Conservation (phyloP, 2,329 filamentous ascomycete species). For the Zymoseptoria pseudotritici region DNA sequence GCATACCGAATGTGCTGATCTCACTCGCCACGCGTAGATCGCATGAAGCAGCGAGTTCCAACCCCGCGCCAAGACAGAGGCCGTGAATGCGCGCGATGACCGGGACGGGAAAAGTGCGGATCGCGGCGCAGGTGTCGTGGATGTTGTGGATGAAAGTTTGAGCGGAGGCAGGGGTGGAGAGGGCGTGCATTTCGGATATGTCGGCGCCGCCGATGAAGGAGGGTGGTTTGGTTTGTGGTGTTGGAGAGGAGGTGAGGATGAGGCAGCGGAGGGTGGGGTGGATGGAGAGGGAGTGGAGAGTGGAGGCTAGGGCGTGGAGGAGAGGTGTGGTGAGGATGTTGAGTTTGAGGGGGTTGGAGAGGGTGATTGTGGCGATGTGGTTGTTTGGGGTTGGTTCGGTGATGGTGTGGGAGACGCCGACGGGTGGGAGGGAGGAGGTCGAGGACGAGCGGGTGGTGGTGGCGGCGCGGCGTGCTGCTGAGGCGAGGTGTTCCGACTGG, state of each 20-base stretch:
- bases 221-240: conserved; percentile 17
- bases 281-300: conserved; percentile 10
- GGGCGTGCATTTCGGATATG: conserved; percentile 22
- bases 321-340: conserved; percentile 21
- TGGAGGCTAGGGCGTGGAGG: conserved; percentile 13
- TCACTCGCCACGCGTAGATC: conserved; percentile 32
- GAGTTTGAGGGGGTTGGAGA: conserved; percentile 23
- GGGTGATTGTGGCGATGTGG: conserved; percentile 18
- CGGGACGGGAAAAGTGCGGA: conserved; percentile 32
- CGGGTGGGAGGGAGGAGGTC: not conserved
- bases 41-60: conserved; percentile 32
- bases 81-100: conserved; percentile 35
- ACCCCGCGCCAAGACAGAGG: conserved; percentile 32
- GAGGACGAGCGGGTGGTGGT: not conserved
- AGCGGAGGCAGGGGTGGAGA: conserved; percentile 24
- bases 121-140: conserved; percentile 27
- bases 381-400: not conserved
- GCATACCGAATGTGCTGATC: conserved; percentile 33
- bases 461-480: not conserved
- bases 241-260: conserved; percentile 18
- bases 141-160: conserved; percentile 31
- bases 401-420: not conserved
- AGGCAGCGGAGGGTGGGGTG: conserved; percentile 18
- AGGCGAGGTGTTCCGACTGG: not conserved
- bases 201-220: conserved; percentile 27